A percentile compares a stretch with the other conserved stretches of the same genome.
Conservation (phyloP, 2,329 filamentous ascomycete genomes). For the Fusarium caatingaense region DNA sequence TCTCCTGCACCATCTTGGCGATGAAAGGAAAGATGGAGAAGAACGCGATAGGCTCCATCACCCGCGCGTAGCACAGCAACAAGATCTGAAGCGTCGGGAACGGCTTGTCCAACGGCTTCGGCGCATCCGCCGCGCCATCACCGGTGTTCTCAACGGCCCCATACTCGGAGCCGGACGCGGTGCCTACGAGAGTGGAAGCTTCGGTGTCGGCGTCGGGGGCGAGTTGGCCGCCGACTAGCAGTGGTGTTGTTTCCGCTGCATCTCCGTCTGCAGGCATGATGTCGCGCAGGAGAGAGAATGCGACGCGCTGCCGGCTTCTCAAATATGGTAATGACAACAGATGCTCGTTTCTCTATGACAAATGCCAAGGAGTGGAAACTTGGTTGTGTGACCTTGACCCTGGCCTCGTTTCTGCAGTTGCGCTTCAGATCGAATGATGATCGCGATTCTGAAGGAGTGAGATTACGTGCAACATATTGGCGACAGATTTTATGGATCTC, state of each 20-base stretch:
- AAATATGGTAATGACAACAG: neutral
- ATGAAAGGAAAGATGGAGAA: conserved; percentile 86
- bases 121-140: neutral
- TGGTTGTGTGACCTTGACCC: neutral
- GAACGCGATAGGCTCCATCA: conserved; percentile 83
- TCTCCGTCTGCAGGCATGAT: conserved; percentile 32
- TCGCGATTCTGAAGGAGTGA: conserved; percentile 1
- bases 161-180: conserved; percentile 27
- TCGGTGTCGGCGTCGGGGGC: conserved; percentile 41
- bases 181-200: conserved; percentile 42
- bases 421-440: neutral
- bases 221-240: conserved; percentile 32
- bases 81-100: conserved; percentile 71
- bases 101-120: conserved; percentile 21
- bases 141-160: conserved; percentile 15
- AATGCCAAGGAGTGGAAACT: conserved; percentile 3
- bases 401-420: neutral
- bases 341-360: neutral
- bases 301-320: neutral
- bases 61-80: conserved; percentile 77
- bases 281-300: neutral
- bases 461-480: conserved; percentile 4
- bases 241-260: conserved; percentile 37
- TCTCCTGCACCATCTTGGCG: conserved; percentile 78
- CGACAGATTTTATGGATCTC: conserved; percentile 32